Base-by-base conservation (phyloP, 805 yeast genomes). In the Clavispora phyllophila region DNA sequence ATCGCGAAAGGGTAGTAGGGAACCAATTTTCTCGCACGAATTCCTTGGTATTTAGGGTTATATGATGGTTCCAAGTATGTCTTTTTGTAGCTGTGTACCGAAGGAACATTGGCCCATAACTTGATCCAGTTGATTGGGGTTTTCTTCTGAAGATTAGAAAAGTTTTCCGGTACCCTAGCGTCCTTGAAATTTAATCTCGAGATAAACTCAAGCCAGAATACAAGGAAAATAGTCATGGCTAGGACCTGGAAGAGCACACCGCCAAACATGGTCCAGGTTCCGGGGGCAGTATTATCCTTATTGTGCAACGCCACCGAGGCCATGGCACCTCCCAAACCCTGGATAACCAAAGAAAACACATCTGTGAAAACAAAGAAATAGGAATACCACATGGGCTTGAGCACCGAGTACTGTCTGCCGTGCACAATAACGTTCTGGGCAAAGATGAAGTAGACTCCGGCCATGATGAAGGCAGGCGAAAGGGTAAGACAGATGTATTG, bases 391-490 rank as follows among this genome's bases (percentile, higher is more conserved):
- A 68, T 58, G 4, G 75, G 75, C 44, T 62, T 63, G 45, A 68
- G 55, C 2, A 64, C 50, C 17, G 72, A 63, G 47, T 60, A 69
- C 28, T 59, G 55, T 36, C 68, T 47, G 8, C 73, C 73, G 40
- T 66, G 65, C 15, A 65, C 53, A 12, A 64, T 67, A 37, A 68
- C 71, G 43, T 62, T 39, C 43, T 67, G 73, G 2, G 72, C 73
- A 48, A 69, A 66, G 5, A 68, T 34, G 45, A 62, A 65, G 48
- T 69, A 69, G 14, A 69, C 50, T 0, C 73, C 75, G 2, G 61
- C 75, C 75, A 69, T 69, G 14, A 68, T 55, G 42, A 68, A 67
- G 2, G 72, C 73, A 3, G 73, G 73, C 2, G 70, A 63, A 23
- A 69, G 57, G 2, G 73, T 67, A 47, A 69, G 57, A 2, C 62